phyloP scores from a whole-genome alignment of 805 yeast species.

The Schwanniomyces sp. region DNA sequence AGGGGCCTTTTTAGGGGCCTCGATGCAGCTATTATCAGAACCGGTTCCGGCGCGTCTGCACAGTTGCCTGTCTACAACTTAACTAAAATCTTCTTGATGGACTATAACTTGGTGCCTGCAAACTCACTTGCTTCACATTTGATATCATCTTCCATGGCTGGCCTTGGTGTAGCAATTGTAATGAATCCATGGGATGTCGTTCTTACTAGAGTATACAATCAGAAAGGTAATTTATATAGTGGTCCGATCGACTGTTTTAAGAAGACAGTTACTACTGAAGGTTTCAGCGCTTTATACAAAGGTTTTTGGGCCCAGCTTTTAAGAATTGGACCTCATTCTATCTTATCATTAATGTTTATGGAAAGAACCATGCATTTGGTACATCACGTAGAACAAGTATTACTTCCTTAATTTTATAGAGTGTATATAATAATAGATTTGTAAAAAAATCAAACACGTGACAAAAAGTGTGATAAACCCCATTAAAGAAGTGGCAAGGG shows the following conservation, averaged over 20 bases:
- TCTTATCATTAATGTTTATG: conserved; percentile 87
- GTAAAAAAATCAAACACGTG: background rate
- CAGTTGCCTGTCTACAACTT: conserved; percentile 89
- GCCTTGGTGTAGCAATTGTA: conserved; percentile 88
- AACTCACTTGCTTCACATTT: conserved; percentile 70
- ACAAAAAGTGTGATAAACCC: background rate
- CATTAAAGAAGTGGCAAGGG: conserved; percentile 2
- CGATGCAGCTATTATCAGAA: conserved; percentile 90
- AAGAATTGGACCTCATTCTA: conserved; percentile 94
- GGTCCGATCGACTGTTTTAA: conserved; percentile 88
- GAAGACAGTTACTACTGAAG: conserved; percentile 82
- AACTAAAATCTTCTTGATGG: conserved; percentile 62
- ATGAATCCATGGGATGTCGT: conserved; percentile 99
- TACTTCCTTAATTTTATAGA: conserved; percentile 1
- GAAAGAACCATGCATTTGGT: conserved; percentile 82
- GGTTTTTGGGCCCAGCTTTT: conserved; percentile 93
- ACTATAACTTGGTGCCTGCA: conserved; percentile 52
- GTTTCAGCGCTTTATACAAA: conserved; percentile 84
- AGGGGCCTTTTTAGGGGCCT: conserved; percentile 85
- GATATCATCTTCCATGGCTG: conserved; percentile 72
- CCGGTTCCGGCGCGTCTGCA: conserved; percentile 94
- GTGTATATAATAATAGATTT: background rate
- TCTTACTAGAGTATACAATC: conserved; percentile 92
- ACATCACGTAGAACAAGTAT: conserved; percentile 24
- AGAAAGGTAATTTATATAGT: conserved; percentile 79